phyloP scores from a whole-genome alignment of 106 monocot genomes.

The Cymbidium sinense region DNA sequence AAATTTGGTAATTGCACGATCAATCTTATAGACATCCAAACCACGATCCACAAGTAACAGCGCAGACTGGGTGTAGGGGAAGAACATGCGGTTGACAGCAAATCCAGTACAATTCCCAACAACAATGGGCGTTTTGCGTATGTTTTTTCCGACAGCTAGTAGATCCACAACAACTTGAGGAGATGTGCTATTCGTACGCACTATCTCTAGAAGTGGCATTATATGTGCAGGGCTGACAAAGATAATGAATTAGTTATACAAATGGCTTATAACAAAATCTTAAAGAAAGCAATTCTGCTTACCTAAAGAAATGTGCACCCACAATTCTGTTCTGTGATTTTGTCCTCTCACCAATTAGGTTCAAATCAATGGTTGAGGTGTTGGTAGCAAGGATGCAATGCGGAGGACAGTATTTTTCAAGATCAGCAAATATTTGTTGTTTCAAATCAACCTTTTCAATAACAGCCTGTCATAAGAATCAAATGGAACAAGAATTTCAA shows the following conservation, averaged over 20 bases:
- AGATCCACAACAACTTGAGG: slow-evolving; percentile 89
- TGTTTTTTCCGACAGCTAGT: slow-evolving; percentile 82
- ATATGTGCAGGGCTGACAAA: slow-evolving; percentile 82
- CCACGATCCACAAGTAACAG: slow-evolving; percentile 69
- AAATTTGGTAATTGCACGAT: slow-evolving; percentile 77
- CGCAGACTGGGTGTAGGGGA: slow-evolving; percentile 90
- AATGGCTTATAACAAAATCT: background rate
- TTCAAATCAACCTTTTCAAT: slow-evolving; percentile 87
- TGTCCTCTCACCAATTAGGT: slow-evolving; percentile 76
- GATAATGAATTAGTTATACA: slow-evolving; percentile 11
- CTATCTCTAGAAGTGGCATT: slow-evolving; percentile 97
- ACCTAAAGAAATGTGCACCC: slow-evolving; percentile 98
- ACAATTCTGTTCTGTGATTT: slow-evolving; percentile 75
- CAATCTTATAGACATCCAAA: slow-evolving; percentile 82
- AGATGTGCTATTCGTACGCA: slow-evolving; percentile 76
- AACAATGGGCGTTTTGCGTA: slow-evolving; percentile 84
- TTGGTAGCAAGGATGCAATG: slow-evolving; percentile 90
- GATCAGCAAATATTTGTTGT: slow-evolving; percentile 90
- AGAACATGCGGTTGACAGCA: slow-evolving; percentile 98
- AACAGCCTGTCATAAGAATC: slow-evolving; percentile 57
- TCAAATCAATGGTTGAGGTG: slow-evolving; percentile 93
- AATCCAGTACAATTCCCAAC: slow-evolving; percentile 97
- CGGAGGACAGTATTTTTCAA: slow-evolving; percentile 75
- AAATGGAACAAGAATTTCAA: background rate
- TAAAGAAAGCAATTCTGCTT: background rate